phyloP scores from a whole-genome alignment of 106 monocot genomes.

The Iris macrosiphon region DNA sequence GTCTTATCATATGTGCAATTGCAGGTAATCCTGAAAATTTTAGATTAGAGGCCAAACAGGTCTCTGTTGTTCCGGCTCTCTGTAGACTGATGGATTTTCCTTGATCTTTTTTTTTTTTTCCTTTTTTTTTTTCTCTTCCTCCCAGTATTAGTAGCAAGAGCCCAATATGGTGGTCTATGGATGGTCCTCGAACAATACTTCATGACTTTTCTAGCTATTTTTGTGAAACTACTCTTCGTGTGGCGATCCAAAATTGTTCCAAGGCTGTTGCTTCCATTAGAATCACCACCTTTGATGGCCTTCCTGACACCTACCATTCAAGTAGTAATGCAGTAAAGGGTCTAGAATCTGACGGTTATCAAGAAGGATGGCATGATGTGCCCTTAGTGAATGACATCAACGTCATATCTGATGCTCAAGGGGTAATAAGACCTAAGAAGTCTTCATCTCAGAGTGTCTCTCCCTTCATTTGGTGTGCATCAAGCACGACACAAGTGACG shows the following conservation, averaged over 20 bases:
- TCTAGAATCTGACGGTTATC: slow-evolving; percentile 23
- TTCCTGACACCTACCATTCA: slow-evolving; percentile 18
- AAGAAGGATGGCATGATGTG: slow-evolving; percentile 75
- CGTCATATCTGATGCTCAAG: slow-evolving; percentile 16
- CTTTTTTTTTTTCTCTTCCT: no score
- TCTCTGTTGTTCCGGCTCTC: no score
- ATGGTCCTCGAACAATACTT: slow-evolving; percentile 45
- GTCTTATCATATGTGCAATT: slow-evolving; percentile 57
- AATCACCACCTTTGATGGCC: slow-evolving; percentile 39
- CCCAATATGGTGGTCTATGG: slow-evolving; percentile 72
- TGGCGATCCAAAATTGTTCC: slow-evolving; percentile 50
- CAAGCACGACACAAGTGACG: slow-evolving; percentile 42
- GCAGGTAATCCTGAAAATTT: slow-evolving; percentile 51
- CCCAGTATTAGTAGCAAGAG: slow-evolving; percentile 45
- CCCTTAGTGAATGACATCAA: slow-evolving; percentile 50
- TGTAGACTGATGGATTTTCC: neutral
- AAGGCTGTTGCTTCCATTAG: slow-evolving; percentile 24
- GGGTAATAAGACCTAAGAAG: slow-evolving; percentile 13
- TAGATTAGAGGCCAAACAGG: no score
- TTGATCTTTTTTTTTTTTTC: slow-evolving; percentile 3
- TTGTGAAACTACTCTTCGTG: slow-evolving; percentile 36
- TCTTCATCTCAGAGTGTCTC: slow-evolving; percentile 25
- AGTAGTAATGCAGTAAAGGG: slow-evolving; percentile 13
- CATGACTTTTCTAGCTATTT: slow-evolving; percentile 72
- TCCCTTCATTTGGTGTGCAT: slow-evolving; percentile 78